phyloP scores from a whole-genome alignment of 2,329 filamentous ascomycete species.

The Nigrograna mackinnonii region DNA sequence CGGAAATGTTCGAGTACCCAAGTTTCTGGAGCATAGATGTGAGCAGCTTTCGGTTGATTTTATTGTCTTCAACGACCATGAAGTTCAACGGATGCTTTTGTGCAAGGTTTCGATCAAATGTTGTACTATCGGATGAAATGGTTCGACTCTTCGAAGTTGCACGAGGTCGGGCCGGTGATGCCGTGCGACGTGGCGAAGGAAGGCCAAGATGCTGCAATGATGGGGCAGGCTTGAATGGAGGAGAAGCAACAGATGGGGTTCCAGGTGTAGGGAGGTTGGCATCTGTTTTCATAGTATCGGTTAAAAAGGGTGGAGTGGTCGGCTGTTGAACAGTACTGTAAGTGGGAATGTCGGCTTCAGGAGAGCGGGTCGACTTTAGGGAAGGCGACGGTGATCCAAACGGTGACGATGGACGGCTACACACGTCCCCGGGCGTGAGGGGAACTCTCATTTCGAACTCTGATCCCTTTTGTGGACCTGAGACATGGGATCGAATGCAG shows the following conservation, averaged over 20 bases:
- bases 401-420: slow-evolving; percentile 56
- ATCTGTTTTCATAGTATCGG: slow-evolving; percentile 6
- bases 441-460: slow-evolving; percentile 72
- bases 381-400: slow-evolving; percentile 49
- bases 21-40: slow-evolving; percentile 69
- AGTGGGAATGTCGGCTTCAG: slow-evolving; percentile 28
- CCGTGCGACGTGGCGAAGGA: slow-evolving; percentile 29
- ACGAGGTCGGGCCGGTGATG: slow-evolving; percentile 28
- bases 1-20: slow-evolving; percentile 64
- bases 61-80: slow-evolving; percentile 73
- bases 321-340: slow-evolving; percentile 20
- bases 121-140: slow-evolving; percentile 22
- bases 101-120: slow-evolving; percentile 61
- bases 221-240: slow-evolving; percentile 8
- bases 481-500: slow-evolving; percentile 65
- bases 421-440: slow-evolving; percentile 55
- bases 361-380: slow-evolving; percentile 29
- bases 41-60: slow-evolving; percentile 70
- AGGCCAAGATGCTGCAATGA: slow-evolving; percentile 21
- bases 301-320: slow-evolving; percentile 30
- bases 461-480: slow-evolving; percentile 63
- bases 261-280: slow-evolving; percentile 8
- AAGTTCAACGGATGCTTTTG: slow-evolving; percentile 66
- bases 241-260: slow-evolving; percentile 3
- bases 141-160: slow-evolving; percentile 17